Evolutionary conservation across 768 basidiomycete genomes (phyloP), one percentile per base, ranked within the genome.

Genomic region (Nidularia sp.): DNA sequence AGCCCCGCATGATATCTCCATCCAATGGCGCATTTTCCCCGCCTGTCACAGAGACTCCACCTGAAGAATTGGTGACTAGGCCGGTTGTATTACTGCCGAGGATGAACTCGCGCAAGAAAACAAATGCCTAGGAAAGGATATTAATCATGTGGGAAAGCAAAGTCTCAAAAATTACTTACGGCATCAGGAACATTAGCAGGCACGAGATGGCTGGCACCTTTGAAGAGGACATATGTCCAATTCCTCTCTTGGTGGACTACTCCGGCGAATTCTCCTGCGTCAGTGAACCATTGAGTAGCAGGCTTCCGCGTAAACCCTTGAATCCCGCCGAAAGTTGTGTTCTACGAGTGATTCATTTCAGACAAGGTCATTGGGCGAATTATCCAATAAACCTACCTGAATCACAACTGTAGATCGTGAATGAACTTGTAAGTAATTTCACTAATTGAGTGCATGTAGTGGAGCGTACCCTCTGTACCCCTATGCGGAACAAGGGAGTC

Each of bases 261-360:
- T 0, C 88, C 88, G 0, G 80, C 85, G 50, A 81, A 76, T 49
- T 80, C 69, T 9, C 81, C 80, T 1, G 64, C 60, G 49, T 86
- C 84, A 48, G 83, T 80, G 50, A 66, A 69, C 85, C 86, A 90
- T 0, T 82, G 77, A 0, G 88, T 89, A 2, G 82, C 76, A 0
- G 88, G 88, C 52, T 77, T 74, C 45, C 79, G 73, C 3, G 84
- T 82, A 63, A 90, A 90, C 3, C 88, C 88, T 65, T 81, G 85
- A 42, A 84, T 82, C 5, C 86, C 88, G 25, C 86, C 87, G 56
- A 89, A 90, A 0, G 88, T 88, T 25, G 86, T 88, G 58, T 90
- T 90, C 84, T 88, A 48, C 43, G 12, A 45, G 9, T 25, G 43
- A 22, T 32, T 39, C 12, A 8, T 18, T 50, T 50, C n/a, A 41